Percentiles rank a stretch among this genome's conserved stretches.
Conservation (phyloP, 176 grass and related monocot species). For the Cenchrus purpureus region DNA sequence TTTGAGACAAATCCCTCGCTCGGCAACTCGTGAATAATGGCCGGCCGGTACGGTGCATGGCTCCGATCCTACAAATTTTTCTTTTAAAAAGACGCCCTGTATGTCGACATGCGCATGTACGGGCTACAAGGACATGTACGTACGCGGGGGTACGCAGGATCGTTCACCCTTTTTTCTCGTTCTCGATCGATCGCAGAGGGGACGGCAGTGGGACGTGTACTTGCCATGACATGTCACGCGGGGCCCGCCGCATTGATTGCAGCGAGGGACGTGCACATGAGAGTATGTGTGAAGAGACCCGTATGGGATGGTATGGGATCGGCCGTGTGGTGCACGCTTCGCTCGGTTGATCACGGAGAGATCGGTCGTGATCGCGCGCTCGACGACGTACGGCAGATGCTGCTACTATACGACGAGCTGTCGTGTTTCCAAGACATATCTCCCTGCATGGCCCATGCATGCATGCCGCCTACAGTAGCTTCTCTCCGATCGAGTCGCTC, state of each 20-base stretch:
- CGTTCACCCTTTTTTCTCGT: background rate
- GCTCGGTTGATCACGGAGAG: background rate
- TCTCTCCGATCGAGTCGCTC: no score
- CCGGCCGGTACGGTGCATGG: no score
- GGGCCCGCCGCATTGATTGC: conserved; percentile 43
- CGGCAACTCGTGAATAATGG: no score
- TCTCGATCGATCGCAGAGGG: no score
- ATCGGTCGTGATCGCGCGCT: background rate
- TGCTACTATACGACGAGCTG: background rate
- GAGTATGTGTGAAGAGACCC: conserved; percentile 17
- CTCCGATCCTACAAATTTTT: no score
- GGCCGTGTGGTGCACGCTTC: conserved; percentile 50
- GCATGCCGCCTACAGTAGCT: background rate
- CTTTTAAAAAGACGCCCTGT: no score
- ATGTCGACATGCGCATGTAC: background rate
- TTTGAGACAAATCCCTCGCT: no score
- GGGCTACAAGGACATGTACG: conserved; percentile 2
- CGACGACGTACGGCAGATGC: background rate
- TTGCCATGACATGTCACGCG: conserved; percentile 39
- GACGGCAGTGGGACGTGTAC: background rate
- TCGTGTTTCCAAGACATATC: conserved; percentile 38
- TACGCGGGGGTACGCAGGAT: conserved; percentile 15
- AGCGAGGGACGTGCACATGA: conserved; percentile 28
- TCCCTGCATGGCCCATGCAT: conserved; percentile 41
- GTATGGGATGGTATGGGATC: background rate